phyloP scores from a whole-genome alignment of 371 early-diverging fungal species.

The Saksenaea vasiformis region DNA sequence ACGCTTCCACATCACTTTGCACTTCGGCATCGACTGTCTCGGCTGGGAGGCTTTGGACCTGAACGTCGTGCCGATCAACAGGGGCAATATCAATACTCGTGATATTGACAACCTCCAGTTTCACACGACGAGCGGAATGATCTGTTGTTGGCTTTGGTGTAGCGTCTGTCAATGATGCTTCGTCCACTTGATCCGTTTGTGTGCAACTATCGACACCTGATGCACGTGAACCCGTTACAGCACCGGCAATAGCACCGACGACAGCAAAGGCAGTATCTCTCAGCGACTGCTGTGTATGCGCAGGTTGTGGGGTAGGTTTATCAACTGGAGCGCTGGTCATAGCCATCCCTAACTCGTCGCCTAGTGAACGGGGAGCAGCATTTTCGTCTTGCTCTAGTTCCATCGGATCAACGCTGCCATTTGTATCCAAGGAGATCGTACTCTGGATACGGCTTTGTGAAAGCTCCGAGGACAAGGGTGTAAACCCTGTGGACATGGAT shows the following conservation, averaged over 20 bases:
- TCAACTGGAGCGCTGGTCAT: constrained; percentile 1
- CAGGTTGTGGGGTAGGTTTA: not conserved
- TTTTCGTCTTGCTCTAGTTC: not conserved
- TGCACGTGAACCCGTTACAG: constrained; percentile 1
- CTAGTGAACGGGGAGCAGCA: constrained; percentile 24
- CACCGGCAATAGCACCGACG: constrained; percentile 13
- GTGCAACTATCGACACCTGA: not conserved
- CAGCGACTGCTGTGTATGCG: not conserved
- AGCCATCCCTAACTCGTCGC: constrained; percentile 29
- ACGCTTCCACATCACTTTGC: not conserved
- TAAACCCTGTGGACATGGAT: constrained; percentile 8
- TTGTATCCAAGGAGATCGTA: not conserved
- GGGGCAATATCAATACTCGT: constrained; percentile 3
- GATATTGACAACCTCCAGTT: not conserved
- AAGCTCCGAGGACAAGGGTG: constrained; percentile 19
- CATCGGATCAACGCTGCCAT: constrained; percentile 1
- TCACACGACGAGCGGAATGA: not conserved
- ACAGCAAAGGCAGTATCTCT: constrained; percentile 11
- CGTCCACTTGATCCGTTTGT: not conserved
- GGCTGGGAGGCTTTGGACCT: constrained; percentile 9
- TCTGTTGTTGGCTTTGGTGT: not conserved
- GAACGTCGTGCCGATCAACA: constrained; percentile 1
- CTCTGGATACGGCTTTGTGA: constrained; percentile 11
- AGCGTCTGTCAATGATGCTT: not conserved
- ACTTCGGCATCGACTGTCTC: constrained; percentile 9